Evolutionary conservation across 352 stramenopile genomes (phyloP), one percentile per base, ranked within the genome.

Genomic region (Globisporangium viniferum): DNA sequence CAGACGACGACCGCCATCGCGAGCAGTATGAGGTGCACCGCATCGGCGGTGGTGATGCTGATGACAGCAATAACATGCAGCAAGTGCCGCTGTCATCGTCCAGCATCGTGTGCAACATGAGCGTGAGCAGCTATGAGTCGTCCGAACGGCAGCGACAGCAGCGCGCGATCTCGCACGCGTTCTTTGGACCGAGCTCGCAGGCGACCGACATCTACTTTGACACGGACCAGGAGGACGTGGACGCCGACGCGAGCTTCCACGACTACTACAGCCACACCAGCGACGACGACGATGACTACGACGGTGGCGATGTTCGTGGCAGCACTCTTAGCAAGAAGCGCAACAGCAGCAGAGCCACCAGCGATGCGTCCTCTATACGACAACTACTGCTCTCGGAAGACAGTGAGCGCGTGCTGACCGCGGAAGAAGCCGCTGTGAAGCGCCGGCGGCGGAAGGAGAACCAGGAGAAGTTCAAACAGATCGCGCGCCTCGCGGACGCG

Each of bases 401-500:
- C 53, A 63, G 31, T 46, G 33, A 54, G 12, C 12, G n/a, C 20
- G 22, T 51, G 36, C 18, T 62, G 31, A 35, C 58, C 44, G 46
- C 49, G 8, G 56, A 48, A 36, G 49, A 63, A 12, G 36, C 63
- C 18, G 22, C 56, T 2, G 20, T 55, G 36, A 39, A 81, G 39
- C 66, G 78, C 6, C 57, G 44, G 3, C 66, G 69, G 55, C 71
- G 84, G 3, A 82, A 75, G 54, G 71, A 86, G 60, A 89, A 90
- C 63, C 59, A 81, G 46, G 69, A 69, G 29, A 54, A 76, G 29
- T 92, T 92, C 64, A 75, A 87, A 18, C 69, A 77, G 0, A 69
- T 92, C 57, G 80, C 84, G 67, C 81, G 87, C 18, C 66, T 87
- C 29, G 80, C 81, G 27, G 84, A 90, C 63, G 87, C 77, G 0